Percentiles rank a stretch among this genome's conserved stretches.
These are phyloP conservation scores for Cystoisospora suis DNA, from an alignment of 169 alveolate genomes.

Conservation along the genomic window DNA sequence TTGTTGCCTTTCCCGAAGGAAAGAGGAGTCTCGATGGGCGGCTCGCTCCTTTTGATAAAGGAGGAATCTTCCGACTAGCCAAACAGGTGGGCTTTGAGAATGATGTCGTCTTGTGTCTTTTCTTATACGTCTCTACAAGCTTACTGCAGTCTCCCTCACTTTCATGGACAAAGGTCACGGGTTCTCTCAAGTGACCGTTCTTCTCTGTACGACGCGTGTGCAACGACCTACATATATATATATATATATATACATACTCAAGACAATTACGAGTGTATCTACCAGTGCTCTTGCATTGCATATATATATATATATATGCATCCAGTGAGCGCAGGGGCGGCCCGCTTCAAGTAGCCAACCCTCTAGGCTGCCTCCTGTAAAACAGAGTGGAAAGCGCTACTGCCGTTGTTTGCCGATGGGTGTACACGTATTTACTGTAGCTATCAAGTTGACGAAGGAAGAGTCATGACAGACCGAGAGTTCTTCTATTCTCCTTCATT, in stretches of 20 bases:
- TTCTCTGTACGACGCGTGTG: background rate
- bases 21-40: constrained; percentile 19
- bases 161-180: background rate
- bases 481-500: no score
- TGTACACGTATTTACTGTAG: no score
- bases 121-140: background rate
- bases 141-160: background rate
- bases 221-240: background rate
- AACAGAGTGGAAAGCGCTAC: no score
- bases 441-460: no score
- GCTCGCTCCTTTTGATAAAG: constrained; percentile 9
- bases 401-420: no score
- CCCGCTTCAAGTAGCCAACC: no score
- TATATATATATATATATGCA: background rate
- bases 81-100: background rate
- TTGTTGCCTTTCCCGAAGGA: constrained; percentile 28
- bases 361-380: no score
- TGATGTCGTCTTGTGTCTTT: background rate
- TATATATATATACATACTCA: background rate
- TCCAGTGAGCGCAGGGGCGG: no score
- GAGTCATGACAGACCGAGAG: no score
- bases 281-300: background rate
- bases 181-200: background rate
- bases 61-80: constrained; percentile 17
- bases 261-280: background rate